Conservation (phyloP, 169 alveolate species). For the Miamiensis avidus region DNA sequence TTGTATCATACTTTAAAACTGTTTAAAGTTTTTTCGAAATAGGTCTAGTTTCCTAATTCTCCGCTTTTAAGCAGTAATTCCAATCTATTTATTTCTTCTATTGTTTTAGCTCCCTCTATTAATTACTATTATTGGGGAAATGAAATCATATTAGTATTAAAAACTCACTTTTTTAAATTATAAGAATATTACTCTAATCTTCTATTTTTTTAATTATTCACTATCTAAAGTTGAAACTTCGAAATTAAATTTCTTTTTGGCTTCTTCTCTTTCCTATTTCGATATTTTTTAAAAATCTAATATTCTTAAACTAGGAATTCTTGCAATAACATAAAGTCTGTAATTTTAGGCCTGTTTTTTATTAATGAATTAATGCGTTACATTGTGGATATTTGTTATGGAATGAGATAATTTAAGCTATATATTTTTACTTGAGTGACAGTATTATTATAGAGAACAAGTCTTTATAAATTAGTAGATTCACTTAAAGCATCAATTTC, state of each 20-base stretch:
- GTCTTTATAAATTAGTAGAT: slow-evolving; percentile 32
- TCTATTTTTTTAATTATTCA: background rate
- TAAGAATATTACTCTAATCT: background rate
- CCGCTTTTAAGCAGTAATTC: background rate
- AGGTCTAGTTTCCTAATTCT: background rate
- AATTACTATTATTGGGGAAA: background rate
- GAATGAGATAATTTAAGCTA: background rate
- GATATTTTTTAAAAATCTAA: slow-evolving; percentile 81
- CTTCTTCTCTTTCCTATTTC: slow-evolving; percentile 51
- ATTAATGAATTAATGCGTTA: too few relatives aligned
- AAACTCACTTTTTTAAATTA: background rate
- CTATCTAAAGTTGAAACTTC: background rate
- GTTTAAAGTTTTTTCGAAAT: background rate
- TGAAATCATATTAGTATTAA: too few relatives aligned
- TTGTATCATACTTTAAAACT: too few relatives aligned
- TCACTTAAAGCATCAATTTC: slow-evolving; percentile 34
- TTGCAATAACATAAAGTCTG: slow-evolving; percentile 67
- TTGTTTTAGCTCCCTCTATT: background rate
- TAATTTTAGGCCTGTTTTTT: slow-evolving; percentile 45
- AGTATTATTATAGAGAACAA: slow-evolving; percentile 32
- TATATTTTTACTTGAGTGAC: slow-evolving; percentile 28
- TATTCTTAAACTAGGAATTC: slow-evolving; percentile 69
- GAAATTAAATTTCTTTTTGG: background rate
- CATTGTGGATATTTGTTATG: background rate
- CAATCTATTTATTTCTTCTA: background rate